These are phyloP conservation scores for Saturnispora serradocipensis DNA, from an alignment of 805 yeast species.

Conservation along the genomic window DNA sequence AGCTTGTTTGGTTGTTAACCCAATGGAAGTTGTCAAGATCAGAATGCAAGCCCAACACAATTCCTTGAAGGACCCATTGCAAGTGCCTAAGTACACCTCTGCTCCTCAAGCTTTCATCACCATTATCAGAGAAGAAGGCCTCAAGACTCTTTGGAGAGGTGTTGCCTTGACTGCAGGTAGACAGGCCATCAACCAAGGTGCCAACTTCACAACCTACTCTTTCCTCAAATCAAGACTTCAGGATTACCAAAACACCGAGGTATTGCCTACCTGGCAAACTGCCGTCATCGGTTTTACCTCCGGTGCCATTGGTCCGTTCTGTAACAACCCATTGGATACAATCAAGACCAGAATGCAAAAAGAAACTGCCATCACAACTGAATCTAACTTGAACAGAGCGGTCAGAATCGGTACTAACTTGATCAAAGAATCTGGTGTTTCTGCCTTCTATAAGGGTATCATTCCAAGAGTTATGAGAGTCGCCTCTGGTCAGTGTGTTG, in stretches of 20 bases:
- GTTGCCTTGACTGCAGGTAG: slow-evolving; percentile 93
- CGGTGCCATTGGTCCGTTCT: slow-evolving; percentile 96
- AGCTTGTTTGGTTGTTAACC: slow-evolving; percentile 89
- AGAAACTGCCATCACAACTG: slow-evolving; percentile 58
- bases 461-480: slow-evolving; percentile 99
- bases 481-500: slow-evolving; percentile 98
- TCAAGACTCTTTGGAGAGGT: slow-evolving; percentile 83
- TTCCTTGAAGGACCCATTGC: slow-evolving; percentile 73
- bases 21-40: slow-evolving; percentile 95
- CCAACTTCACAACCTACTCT: slow-evolving; percentile 91
- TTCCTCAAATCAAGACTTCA: slow-evolving; percentile 66
- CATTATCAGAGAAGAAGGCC: slow-evolving; percentile 85
- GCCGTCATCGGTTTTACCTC: slow-evolving; percentile 83
- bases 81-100: slow-evolving; percentile 75
- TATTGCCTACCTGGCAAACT: slow-evolving; percentile 89
- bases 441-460: slow-evolving; percentile 90
- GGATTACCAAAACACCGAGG: slow-evolving; percentile 44
- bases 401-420: slow-evolving; percentile 70
- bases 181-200: slow-evolving; percentile 98
- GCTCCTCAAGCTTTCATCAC: slow-evolving; percentile 86
- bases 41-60: slow-evolving; percentile 95
- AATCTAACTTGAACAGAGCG: slow-evolving; percentile 68
- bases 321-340: slow-evolving; percentile 96
- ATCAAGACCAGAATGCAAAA: slow-evolving; percentile 95
- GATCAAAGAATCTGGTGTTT: slow-evolving; percentile 80